These are phyloP conservation scores for Aspergillus bridgeri DNA, from an alignment of 495 filamentous ascomycete genomes.

Conservation along the genomic window DNA sequence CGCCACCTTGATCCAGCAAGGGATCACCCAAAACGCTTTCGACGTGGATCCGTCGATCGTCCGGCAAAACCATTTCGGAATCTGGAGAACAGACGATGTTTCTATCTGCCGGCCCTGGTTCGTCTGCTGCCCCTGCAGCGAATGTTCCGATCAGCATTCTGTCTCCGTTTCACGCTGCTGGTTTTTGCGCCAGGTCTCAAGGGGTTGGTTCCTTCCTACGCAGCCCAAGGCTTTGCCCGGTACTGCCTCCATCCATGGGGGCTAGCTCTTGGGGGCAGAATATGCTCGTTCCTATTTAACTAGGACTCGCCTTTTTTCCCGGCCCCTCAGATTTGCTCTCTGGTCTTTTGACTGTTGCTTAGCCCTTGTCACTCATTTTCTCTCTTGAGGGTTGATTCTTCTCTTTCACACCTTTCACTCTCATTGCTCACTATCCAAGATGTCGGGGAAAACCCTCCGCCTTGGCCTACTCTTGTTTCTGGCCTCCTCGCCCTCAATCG, in stretches of 20 bases:
- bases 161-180: constrained; percentile 15
- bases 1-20: constrained; percentile 12
- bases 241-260: neutral
- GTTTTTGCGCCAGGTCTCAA: constrained; percentile 15
- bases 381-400: no score
- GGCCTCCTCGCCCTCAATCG: constrained; percentile 19
- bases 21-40: constrained; percentile 13
- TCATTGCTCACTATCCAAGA: constrained; percentile 4
- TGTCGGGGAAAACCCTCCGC: constrained; percentile 7
- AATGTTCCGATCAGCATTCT: constrained; percentile 18
- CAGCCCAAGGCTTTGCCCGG: neutral
- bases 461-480: constrained; percentile 30
- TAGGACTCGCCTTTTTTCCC: neutral
- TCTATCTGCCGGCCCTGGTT: neutral
- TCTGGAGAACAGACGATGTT: neutral
- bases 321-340: neutral
- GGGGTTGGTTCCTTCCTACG: constrained; percentile 12
- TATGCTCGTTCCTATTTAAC: neutral
- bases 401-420: no score
- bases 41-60: constrained; percentile 9
- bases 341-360: neutral
- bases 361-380: neutral
- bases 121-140: neutral
- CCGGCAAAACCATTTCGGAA: constrained; percentile 15
- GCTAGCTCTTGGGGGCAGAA: neutral